Percentiles rank a stretch among this genome's conserved stretches.
These are phyloP conservation scores for Capronia americana DNA, from an alignment of 2,329 filamentous ascomycete species.

Conservation along the genomic window DNA sequence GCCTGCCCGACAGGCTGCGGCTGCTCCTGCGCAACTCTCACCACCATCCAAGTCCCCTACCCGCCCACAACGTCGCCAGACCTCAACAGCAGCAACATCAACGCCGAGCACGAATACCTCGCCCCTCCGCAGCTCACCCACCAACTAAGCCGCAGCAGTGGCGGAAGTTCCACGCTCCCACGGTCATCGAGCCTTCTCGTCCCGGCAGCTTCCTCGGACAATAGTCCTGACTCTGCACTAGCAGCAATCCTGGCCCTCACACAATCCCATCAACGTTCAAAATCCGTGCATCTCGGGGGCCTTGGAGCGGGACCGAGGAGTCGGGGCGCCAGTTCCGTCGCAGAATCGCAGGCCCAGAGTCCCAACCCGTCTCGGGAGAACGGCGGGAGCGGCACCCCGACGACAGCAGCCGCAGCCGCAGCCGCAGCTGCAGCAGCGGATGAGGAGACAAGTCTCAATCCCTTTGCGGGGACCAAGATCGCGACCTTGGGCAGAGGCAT, in stretches of 20 bases:
- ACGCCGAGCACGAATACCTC: neutral
- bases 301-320: neutral
- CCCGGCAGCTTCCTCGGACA: slow-evolving; percentile 7
- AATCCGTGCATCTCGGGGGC: slow-evolving; percentile 25
- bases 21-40: slow-evolving; percentile 53
- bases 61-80: slow-evolving; percentile 34
- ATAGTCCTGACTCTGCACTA: slow-evolving; percentile 27
- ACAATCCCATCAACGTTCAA: slow-evolving; percentile 31
- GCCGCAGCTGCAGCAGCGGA: slow-evolving; percentile 17
- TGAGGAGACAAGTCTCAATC: slow-evolving; percentile 31
- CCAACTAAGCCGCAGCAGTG: slow-evolving; percentile 18
- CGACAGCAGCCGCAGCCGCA: neutral
- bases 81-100: neutral
- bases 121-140: slow-evolving; percentile 13
- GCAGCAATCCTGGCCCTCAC: slow-evolving; percentile 36
- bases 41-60: slow-evolving; percentile 44
- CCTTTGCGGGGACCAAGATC: slow-evolving; percentile 39
- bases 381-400: neutral
- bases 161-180: slow-evolving; percentile 14
- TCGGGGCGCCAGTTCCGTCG: slow-evolving; percentile 3
- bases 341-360: slow-evolving; percentile 3
- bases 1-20: slow-evolving; percentile 56
- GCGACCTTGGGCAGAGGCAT: slow-evolving; percentile 51
- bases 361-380: neutral
- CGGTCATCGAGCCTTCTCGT: slow-evolving; percentile 27